Base-by-base conservation (phyloP, 768 basidiomycete species). In the Amyloporia xantha region DNA sequence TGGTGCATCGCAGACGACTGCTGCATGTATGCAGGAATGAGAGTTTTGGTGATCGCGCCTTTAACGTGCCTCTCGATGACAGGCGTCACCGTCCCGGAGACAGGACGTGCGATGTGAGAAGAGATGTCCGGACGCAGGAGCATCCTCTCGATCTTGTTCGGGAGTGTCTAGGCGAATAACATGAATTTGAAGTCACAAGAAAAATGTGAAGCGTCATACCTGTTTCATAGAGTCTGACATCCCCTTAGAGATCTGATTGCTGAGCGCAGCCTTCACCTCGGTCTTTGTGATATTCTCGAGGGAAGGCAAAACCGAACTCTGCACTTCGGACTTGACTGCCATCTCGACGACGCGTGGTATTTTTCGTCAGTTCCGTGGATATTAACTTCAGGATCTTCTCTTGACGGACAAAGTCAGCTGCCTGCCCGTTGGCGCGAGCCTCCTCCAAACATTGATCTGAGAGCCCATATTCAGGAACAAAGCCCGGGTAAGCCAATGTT, bases 361-460 rank as follows among this genome's bases (percentile, higher is more conserved):
- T 91, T 67, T 86, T 82, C 7, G 86, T 91, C 44, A 92, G 73
- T 65, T 91, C 87, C 1, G 79, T 86, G 20, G 89, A 91, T 56
- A 92, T 91, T 46, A 92, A 70, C 68, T 91, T 91, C 59, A 92
- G 70, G 52, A 92, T 88, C 65, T 86, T 90, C 68, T 93, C 91
- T 66, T 93, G 89, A 12, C 90, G 80, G 33, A 81, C 73, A 52
- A 89, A 88, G 60, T 91, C 89, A 53, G 85, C 85, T 9, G 80
- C 75, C 60, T 89, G 86, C 54, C 91, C 88, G 50, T 81, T 78
- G 21, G 74, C 76, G 52, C 88, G 83, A 43, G 81, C 81, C 38
- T 91, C 90, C 59, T 92, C 91, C 55, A 91, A 71, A 37, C 88
- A 86, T 77, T 83, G 80, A 60, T 91, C 91, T 92, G 62, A 21